Conservation (phyloP, 2,329 filamentous ascomycete genomes). For the Paracoccidioides brasiliensis region DNA sequence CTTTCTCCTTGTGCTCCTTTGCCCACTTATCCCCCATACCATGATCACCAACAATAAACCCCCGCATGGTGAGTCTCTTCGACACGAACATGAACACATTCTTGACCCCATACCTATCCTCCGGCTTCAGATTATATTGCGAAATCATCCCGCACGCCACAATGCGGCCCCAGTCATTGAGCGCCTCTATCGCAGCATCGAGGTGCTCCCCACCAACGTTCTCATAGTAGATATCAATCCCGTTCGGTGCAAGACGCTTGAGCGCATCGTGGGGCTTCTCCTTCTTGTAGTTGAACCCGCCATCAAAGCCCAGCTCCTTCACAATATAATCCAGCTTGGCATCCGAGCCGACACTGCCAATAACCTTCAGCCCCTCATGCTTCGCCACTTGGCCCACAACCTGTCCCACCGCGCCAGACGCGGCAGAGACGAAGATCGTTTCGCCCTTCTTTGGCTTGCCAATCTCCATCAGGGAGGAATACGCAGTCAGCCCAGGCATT, state of each 20-base stretch:
- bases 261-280: conserved; percentile 58
- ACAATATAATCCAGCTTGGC: conserved; percentile 65
- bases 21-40: conserved; percentile 54
- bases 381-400: conserved; percentile 75
- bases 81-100: conserved; percentile 52
- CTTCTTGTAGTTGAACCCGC: conserved; percentile 79
- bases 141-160: conserved; percentile 56
- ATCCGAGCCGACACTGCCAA: conserved; percentile 67
- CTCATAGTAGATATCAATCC: conserved; percentile 74
- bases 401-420: conserved; percentile 70
- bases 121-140: conserved; percentile 53
- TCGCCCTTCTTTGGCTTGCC: conserved; percentile 63
- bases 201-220: conserved; percentile 67
- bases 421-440: conserved; percentile 70
- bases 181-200: conserved; percentile 49
- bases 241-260: conserved; percentile 56
- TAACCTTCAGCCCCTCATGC: conserved; percentile 63
- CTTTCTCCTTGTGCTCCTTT: conserved; percentile 60
- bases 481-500: conserved; percentile 67
- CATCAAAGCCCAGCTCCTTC: conserved; percentile 57
- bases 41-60: conserved; percentile 59
- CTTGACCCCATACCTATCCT: conserved; percentile 51
- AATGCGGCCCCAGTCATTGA: conserved; percentile 56
- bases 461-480: conserved; percentile 60
- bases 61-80: conserved; percentile 55